Base-by-base conservation (phyloP, 352 stramenopile species). In the Hyaloperonospora brassicae region DNA sequence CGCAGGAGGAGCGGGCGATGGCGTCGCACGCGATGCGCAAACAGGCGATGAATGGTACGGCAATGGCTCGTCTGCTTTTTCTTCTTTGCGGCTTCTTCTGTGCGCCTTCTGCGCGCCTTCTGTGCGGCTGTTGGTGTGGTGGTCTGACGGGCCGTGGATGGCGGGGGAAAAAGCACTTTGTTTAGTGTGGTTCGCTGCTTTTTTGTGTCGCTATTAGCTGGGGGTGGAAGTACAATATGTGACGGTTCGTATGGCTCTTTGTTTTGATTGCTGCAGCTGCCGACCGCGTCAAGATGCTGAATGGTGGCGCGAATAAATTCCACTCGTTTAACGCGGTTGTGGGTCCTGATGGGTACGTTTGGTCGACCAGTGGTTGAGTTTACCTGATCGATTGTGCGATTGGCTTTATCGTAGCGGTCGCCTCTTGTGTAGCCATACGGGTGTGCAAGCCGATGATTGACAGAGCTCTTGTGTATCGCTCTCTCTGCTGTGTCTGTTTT, bases 301-400 rank as follows among this genome's bases (percentile, higher is more conserved):
- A 85, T 46, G 67, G 63, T 6, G 66, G 56, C 6, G 72, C 72
- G 2, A 81, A 78, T 55, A 84, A 86, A 54, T 87, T 79, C 50
- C 79, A 89, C 57, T 89, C 79, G 24, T 84, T 83, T 42, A 86
- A 87, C 54, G 79, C 75, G 0, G 72, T 76, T 6, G 59, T 87
- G 40, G 76, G 73, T 0, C 59, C 64, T 35, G 56, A 71, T 57
- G 59, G 55, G 64, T 72, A 61, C 42, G 64, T 63, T 38, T 24
- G 2, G 23, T 22, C 8, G 39, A 24, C 5, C 22, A 17, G 9
- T 44, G 2, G 10, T 25, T 21, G 14, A 42, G 5, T 42, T 42
- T 14, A 5, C 36, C 14, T 25, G 5, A 22, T 22, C 8, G 21
- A 22, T 44, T 44, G 8, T 23, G 10, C 13, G 8, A 44, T 25